Evolutionary conservation across 23 red algal genomes (phyloP), one percentile per base, ranked within the genome.

Genomic region (Pyropia haitanensis): DNA sequence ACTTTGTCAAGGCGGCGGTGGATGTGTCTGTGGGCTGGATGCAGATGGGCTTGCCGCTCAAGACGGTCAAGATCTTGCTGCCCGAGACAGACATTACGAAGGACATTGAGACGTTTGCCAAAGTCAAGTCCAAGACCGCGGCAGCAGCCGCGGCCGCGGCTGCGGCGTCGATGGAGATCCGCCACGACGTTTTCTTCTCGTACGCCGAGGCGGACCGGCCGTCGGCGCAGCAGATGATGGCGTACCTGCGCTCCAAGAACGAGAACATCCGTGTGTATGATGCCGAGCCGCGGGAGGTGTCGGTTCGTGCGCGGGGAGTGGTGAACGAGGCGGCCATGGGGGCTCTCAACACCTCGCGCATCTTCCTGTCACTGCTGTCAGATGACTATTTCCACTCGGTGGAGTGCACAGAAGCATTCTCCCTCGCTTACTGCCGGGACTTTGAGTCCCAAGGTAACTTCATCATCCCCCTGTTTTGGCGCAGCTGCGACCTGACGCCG

Each of bases 371-470:
- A 9, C 55, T 83, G 53, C 53, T 83, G 19, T 83, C 79, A 2
- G 79, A 83, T 50, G 71, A 76, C 71, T 83, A 75, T 65, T 83
- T 83, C 56, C 56, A 83, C 53, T 73, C 79, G 62, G 67, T 83
- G 12, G 79, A 83, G 31, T 83, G 79, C 56, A 83, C 79, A 19
- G 79, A 83, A 51, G 79, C 79, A 3, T 83, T 83, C 29, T 83
- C 79, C 10, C 53, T 83, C 16, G 79, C 79, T n/a, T 83, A 83
- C 53, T 83, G 79, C 46, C 67, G 79, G 20, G 79, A 83, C 27
- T 83, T 83, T 49, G 79, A 83, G 19, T 83, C 71, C 5, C 79
- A 83, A 58, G 79, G 79, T 13, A 83, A 83, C 68, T 83, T 83
- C 52, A 83, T 83, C 25, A 83, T 83, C 17, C 79, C 79, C 14